Evolutionary conservation across 768 basidiomycete genomes (phyloP).

Genomic region (Suillus brevipes): DNA sequence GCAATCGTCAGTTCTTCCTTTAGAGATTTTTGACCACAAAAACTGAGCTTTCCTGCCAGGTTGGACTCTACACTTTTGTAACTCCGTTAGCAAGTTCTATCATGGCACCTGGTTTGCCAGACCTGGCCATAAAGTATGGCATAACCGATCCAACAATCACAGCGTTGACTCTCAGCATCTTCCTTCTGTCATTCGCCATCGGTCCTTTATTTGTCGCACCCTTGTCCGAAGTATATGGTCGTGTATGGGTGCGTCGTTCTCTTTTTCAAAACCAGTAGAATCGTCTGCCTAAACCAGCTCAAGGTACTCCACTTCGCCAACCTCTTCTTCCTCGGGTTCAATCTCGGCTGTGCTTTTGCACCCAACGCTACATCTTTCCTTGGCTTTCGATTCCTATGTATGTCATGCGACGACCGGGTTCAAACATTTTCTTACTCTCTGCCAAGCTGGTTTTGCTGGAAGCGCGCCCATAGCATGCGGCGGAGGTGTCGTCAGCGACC

Average conservation of each 20-base stretch:
- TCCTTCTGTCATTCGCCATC: neutral
- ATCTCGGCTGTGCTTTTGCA: slow-evolving; percentile 54
- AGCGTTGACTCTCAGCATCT: neutral
- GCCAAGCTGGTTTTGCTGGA: slow-evolving; percentile 60
- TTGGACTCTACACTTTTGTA: neutral
- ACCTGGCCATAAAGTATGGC: neutral
- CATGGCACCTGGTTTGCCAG: neutral
- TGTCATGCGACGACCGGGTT: neutral
- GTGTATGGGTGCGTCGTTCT: slow-evolving; percentile 40
- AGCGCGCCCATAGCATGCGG: slow-evolving; percentile 66
- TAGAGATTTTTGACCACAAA: neutral
- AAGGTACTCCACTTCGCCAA: slow-evolving; percentile 40
- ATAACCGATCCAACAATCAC: neutral
- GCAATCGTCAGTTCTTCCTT: slow-evolving; percentile 41
- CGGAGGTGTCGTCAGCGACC: slow-evolving; percentile 63
- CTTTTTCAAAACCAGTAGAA: neutral
- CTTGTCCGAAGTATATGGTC: slow-evolving; percentile 33
- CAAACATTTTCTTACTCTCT: neutral
- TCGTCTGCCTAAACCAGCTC: slow-evolving; percentile 37
- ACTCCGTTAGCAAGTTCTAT: neutral
- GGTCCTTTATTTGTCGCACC: neutral
- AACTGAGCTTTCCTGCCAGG: neutral
- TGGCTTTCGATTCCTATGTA: slow-evolving; percentile 68
- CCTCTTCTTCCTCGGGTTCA: neutral
- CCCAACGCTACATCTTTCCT: slow-evolving; percentile 56